Percentiles rank a stretch among this genome's conserved stretches.
These are phyloP conservation scores for Hypoxylon sp. DNA, from an alignment of 2,329 filamentous ascomycete species.

Conservation along the genomic window DNA sequence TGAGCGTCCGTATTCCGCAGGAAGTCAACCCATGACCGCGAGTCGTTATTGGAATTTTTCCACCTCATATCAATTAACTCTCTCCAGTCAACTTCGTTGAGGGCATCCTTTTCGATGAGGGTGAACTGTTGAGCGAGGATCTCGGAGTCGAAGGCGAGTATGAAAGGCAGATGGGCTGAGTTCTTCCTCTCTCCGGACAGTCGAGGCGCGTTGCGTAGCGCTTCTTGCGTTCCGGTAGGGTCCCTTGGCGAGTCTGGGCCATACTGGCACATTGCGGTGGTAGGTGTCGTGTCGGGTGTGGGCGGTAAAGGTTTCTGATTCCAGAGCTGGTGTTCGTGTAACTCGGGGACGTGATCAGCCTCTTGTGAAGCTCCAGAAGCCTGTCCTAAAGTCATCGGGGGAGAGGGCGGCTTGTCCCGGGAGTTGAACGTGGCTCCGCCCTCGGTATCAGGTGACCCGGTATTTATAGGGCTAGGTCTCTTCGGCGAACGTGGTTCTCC, in stretches of 20 bases:
- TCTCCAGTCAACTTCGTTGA: conserved; percentile 90
- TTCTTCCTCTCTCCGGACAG: conserved; percentile 54
- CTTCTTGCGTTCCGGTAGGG: conserved; percentile 54
- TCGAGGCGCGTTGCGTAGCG: conserved; percentile 54
- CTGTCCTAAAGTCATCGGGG: conserved; percentile 62
- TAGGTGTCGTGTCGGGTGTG: conserved; percentile 64
- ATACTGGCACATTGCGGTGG: conserved; percentile 55
- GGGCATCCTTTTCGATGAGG: conserved; percentile 85
- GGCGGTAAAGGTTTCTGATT: conserved; percentile 61
- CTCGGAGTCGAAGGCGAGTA: conserved; percentile 83
- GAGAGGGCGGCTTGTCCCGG: conserved; percentile 55
- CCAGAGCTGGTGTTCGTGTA: conserved; percentile 59
- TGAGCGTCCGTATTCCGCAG: conserved; percentile 77
- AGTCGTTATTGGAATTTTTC: conserved; percentile 76
- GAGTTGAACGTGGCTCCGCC: conserved; percentile 21
- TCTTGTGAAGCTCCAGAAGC: conserved; percentile 60
- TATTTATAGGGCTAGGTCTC: conserved; percentile 50
- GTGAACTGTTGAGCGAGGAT: conserved; percentile 85
- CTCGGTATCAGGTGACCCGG: conserved; percentile 41
- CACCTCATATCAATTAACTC: conserved; percentile 86
- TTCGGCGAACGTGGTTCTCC: conserved; percentile 47
- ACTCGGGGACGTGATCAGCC: conserved; percentile 53
- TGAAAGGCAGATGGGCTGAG: conserved; percentile 79
- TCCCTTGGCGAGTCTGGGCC: conserved; percentile 50
- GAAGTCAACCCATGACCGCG: conserved; percentile 85